Evolutionary conservation across 176 grass and related monocot species (phyloP), one percentile per base, ranked within the genome.

Genomic region (Alloteropsis semialata): DNA sequence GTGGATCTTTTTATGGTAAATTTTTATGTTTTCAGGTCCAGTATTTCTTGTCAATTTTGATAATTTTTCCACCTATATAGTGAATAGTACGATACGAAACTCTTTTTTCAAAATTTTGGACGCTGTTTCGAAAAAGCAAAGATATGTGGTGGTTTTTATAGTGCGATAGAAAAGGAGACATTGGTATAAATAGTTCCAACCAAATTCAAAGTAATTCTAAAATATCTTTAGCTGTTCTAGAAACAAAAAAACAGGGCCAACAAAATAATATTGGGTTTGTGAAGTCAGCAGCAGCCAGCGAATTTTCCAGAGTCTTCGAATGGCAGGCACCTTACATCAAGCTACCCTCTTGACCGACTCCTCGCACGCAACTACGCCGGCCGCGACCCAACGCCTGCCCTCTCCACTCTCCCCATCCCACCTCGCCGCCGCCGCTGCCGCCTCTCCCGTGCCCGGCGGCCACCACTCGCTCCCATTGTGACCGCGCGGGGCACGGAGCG

Each of bases 381-480:
- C 29, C 28, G 2, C 55, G 33, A 27, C 34, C 66, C 68, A 36
- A 2, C 53, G 25, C 17, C 79, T 1, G 33, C 71, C 25, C 34
- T 7, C 73, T 13, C 63, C 10, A 15, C 48, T 55, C 46, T 0
- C 33, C 28, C 24, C 67, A 29, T 58, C 74, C 74, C 64, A 63
- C 80, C 65, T 11, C 76, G 74, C 65, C 66, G 8, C 71, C 25
- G 39, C 39, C 48, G n/a, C 27, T 25, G 38, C 77, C 61, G 17
- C 43, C 17, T 33, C 64, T 27, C 3, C 38, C 64, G 24, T 21
- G 25, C 29, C 82, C 54, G 28, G 44, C 71, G 72, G 33, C 63
- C 27, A 33, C 79, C 73, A 18, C 72, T 30, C 78, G 17, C 69
- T 33, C 27, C 73, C 86, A 81, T 70, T 76, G 56, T 67, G 18